Conservation (phyloP, 768 basidiomycete genomes). For the Serendipita sp. region DNA sequence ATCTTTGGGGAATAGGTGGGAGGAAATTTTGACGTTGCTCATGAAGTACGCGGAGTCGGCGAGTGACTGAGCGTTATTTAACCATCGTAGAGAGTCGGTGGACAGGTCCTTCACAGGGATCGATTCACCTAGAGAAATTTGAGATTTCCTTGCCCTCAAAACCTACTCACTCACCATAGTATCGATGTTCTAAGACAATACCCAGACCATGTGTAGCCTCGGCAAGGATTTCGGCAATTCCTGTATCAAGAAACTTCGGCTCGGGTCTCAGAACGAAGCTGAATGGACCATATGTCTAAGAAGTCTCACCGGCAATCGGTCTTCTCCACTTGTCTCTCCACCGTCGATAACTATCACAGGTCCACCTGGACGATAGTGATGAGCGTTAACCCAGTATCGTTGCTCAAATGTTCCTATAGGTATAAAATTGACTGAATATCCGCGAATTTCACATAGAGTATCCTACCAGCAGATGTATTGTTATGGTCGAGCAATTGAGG, state of each 20-base stretch:
- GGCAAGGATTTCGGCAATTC: slow-evolving; percentile 75
- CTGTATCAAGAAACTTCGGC: slow-evolving; percentile 46
- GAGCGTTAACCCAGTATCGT: slow-evolving; percentile 81
- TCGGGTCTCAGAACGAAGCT: slow-evolving; percentile 21
- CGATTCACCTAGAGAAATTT: slow-evolving; percentile 37
- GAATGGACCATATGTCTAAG: neutral
- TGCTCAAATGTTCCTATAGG: slow-evolving; percentile 51
- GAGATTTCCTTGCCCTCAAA: neutral
- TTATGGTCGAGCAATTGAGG: slow-evolving; percentile 73
- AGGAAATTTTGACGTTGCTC: slow-evolving; percentile 50
- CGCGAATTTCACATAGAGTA: no score
- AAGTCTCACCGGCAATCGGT: slow-evolving; percentile 26
- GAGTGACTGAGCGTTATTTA: slow-evolving; percentile 77
- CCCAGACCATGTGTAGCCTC: slow-evolving; percentile 76
- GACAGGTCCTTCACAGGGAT: slow-evolving; percentile 61
- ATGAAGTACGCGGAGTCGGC: slow-evolving; percentile 91
- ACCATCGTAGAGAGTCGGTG: slow-evolving; percentile 71
- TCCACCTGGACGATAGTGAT: slow-evolving; percentile 56
- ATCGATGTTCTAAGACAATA: slow-evolving; percentile 84
- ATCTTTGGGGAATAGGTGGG: slow-evolving; percentile 8
- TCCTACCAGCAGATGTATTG: slow-evolving; percentile 20
- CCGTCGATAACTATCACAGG: slow-evolving; percentile 87
- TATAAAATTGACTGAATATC: no score
- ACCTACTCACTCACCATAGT: slow-evolving; percentile 45
- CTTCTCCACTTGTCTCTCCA: slow-evolving; percentile 78